A percentile compares a stretch with the other conserved stretches of the same genome.
These are phyloP conservation scores for Ophiostoma triangulosporum DNA, from an alignment of 2,329 filamentous ascomycete genomes.

Conservation along the genomic window DNA sequence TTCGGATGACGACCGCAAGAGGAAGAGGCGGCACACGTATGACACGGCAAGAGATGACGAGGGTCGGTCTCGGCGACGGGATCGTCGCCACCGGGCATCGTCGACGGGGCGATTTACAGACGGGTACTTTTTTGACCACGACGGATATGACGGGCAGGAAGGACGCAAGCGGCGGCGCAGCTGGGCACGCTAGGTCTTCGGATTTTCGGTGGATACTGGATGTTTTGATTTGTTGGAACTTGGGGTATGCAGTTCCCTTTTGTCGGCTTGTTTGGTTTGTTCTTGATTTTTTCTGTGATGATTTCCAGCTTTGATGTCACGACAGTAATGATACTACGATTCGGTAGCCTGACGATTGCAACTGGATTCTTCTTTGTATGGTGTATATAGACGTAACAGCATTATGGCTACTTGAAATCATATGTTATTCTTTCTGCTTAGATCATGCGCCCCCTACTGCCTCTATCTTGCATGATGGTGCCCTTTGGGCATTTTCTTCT, in stretches of 20 bases:
- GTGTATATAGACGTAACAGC: no score
- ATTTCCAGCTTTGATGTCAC: no score
- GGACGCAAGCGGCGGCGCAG: slow-evolving; percentile 9
- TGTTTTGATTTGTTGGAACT: background rate
- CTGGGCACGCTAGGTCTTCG: slow-evolving; percentile 3
- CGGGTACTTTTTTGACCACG: slow-evolving; percentile 3
- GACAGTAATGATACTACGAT: no score
- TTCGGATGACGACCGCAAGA: slow-evolving; percentile 13
- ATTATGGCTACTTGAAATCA: no score
- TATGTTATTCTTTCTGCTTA: no score
- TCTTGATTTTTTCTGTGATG: no score
- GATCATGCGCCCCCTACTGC: no score
- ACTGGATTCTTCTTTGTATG: no score
- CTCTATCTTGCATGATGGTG: slow-evolving; percentile 4
- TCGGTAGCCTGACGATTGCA: no score
- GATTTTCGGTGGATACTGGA: no score
- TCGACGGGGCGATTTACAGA: background rate
- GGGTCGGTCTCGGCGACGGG: background rate
- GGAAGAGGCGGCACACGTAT: background rate
- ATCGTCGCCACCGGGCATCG: background rate
- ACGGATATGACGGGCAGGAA: background rate
- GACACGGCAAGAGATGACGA: background rate
- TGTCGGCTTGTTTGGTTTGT: background rate
- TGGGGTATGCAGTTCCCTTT: no score
- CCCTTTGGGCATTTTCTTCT: slow-evolving; percentile 45